phyloP scores from a whole-genome alignment of 2,329 filamentous ascomycete genomes.

The Xylaria sp. region DNA sequence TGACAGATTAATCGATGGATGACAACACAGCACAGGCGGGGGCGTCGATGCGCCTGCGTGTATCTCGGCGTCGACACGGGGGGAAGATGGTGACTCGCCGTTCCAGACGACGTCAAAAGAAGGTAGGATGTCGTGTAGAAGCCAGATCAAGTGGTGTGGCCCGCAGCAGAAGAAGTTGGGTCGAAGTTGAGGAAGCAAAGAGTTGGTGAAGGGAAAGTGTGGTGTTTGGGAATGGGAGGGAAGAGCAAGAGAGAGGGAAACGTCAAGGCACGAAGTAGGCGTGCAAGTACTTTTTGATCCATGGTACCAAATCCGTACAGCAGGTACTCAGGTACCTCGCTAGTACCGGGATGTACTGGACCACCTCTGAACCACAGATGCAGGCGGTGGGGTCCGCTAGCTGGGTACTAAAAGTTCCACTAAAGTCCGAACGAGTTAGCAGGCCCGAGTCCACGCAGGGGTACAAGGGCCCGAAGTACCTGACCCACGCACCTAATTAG shows the following conservation, averaged over 20 bases:
- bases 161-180: constrained; percentile 4
- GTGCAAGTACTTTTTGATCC: not conserved
- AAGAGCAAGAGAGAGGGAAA: constrained; percentile 4
- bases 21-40: constrained; percentile 20
- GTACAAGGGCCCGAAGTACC: constrained; percentile 13
- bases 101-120: constrained; percentile 16
- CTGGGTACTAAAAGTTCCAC: not conserved
- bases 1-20: constrained; percentile 17
- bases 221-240: not conserved
- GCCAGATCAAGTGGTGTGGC: constrained; percentile 10
- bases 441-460: constrained; percentile 5
- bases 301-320: not conserved
- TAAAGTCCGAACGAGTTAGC: not conserved
- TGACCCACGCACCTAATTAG: not conserved
- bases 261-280: no score
- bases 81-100: constrained; percentile 15
- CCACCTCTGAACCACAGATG: not conserved
- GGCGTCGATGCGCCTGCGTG: not conserved
- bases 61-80: not conserved
- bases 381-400: not conserved
- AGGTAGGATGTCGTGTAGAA: constrained; percentile 1
- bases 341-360: not conserved
- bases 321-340: not conserved
- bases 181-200: not conserved
- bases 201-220: not conserved